Conservation (phyloP, 176 grass and related monocot species). For the Guadua angustifolia region DNA sequence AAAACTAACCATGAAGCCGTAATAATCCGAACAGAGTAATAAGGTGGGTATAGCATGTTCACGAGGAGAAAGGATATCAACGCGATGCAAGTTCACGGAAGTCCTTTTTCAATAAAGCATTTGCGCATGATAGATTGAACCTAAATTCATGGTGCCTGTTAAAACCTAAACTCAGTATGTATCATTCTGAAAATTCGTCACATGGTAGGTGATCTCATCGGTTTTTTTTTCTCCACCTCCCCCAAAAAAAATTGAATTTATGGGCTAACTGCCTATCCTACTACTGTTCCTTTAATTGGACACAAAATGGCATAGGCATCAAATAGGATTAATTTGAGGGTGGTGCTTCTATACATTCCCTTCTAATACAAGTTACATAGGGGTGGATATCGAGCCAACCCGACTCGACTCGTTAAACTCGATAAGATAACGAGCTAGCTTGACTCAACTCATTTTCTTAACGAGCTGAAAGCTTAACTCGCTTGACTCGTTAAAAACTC, state of each 20-base stretch:
- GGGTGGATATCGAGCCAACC: no score
- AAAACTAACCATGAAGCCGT: background rate
- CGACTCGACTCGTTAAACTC: no score
- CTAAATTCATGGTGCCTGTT: background rate
- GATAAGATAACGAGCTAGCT: no score
- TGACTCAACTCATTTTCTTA: no score
- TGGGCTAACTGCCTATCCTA: background rate
- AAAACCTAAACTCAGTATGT: background rate
- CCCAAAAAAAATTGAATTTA: background rate
- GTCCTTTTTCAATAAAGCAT: background rate
- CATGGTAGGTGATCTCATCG: background rate
- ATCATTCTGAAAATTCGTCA: background rate
- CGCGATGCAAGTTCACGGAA: background rate
- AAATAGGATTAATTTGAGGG: background rate
- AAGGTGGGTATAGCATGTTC: background rate
- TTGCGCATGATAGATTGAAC: background rate
- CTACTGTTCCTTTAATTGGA: conserved; percentile 22
- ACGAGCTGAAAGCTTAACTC: no score
- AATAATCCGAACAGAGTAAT: background rate
- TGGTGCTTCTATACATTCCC: no score
- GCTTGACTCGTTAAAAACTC: no score
- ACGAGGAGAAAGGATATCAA: background rate
- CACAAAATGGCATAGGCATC: background rate
- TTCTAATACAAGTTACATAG: no score
- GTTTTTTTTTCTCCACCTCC: background rate